Conservation (phyloP, 164 flowering plant species). For the Magnolia changhungtana region DNA sequence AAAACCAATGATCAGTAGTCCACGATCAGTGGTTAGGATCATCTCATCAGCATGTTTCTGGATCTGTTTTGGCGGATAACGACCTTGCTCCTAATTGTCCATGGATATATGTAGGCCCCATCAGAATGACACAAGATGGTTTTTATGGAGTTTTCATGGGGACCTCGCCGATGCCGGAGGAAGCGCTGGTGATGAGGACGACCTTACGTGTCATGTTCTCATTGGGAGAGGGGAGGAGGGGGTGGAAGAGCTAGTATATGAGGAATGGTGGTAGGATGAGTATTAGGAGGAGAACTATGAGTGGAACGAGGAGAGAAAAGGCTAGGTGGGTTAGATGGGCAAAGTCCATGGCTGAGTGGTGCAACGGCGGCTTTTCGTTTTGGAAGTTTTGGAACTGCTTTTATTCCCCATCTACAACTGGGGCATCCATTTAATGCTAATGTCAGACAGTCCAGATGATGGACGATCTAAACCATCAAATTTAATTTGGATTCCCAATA, state of each 20-base stretch:
- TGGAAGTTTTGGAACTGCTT: background rate
- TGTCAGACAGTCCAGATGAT: no score
- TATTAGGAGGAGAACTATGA: background rate
- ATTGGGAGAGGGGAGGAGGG: background rate
- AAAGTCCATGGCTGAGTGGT: background rate
- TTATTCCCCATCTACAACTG: background rate
- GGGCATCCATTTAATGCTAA: background rate
- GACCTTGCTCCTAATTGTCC: no score
- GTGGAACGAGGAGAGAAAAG: background rate
- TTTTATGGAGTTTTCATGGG: background rate
- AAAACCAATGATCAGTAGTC: background rate
- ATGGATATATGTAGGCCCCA: no score
- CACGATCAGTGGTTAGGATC: background rate
- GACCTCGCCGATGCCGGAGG: slow-evolving; percentile 19
- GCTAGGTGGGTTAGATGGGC: background rate
- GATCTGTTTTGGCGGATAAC: no score
- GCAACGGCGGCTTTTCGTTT: background rate
- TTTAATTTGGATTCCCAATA: no score
- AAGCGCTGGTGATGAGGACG: slow-evolving; percentile 18
- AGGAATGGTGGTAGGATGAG: slow-evolving; percentile 3
- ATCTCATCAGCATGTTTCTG: no score
- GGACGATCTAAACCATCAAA: no score
- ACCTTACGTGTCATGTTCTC: slow-evolving; percentile 13
- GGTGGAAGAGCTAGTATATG: slow-evolving; percentile 4
- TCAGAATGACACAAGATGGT: background rate